A percentile compares a stretch with the other conserved stretches of the same genome.
These are phyloP conservation scores for Flaveria floridana DNA, from an alignment of 140 eudicot genomes.

Conservation along the genomic window DNA sequence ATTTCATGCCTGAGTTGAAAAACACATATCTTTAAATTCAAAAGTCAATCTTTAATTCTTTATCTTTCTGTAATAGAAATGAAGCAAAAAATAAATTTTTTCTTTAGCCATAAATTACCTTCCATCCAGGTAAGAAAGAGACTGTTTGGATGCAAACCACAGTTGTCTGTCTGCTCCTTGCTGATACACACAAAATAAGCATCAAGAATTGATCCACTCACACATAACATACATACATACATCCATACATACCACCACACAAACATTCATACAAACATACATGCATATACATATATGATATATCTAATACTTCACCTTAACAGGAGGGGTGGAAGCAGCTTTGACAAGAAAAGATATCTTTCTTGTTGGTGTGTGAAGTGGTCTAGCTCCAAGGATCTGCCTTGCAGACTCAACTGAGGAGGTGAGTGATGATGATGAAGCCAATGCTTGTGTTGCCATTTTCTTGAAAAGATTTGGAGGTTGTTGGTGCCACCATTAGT, in stretches of 20 bases:
- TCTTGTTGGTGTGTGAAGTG: constrained; percentile 45
- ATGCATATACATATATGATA: neutral
- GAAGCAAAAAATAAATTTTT: neutral
- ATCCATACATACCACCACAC: neutral
- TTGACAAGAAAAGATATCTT: constrained; percentile 70
- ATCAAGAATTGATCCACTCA: constrained; percentile 23
- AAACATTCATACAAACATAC: neutral
- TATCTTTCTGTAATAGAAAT: neutral
- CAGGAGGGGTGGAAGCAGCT: constrained; percentile 95
- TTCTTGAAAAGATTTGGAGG: constrained; percentile 9
- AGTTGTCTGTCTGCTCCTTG: constrained; percentile 88
- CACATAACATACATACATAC: neutral
- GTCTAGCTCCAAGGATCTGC: constrained; percentile 59
- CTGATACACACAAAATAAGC: constrained; percentile 44
- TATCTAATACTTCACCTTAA: constrained; percentile 51
- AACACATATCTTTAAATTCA: neutral
- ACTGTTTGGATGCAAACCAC: constrained; percentile 96
- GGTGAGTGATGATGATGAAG: constrained; percentile 80
- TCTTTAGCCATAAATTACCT: constrained; percentile 44
- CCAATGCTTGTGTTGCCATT: constrained; percentile 90
- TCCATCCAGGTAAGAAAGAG: constrained; percentile 96
- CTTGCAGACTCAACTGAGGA: constrained; percentile 77
- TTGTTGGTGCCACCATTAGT: constrained; percentile 27
- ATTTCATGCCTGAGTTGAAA: neutral
- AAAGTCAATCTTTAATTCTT: neutral